phyloP scores from a whole-genome alignment of 2,329 filamentous ascomycete species.

The Hypoxylon sp. region DNA sequence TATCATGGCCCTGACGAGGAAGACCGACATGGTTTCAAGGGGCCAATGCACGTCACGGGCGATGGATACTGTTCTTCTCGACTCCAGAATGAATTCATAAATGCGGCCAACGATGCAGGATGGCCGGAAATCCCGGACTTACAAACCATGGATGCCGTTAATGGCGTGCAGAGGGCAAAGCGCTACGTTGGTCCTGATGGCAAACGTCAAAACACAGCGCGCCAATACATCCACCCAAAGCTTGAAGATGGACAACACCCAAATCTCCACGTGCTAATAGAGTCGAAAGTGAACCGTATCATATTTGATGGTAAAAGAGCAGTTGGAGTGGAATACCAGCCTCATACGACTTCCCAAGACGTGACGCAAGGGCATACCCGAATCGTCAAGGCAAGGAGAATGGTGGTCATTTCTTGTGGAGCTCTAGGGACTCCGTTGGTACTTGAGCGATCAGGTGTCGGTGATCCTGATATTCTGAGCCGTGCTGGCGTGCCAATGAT shows the following conservation, averaged over 20 bases:
- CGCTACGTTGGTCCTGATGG: slow-evolving; percentile 57
- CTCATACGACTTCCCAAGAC: slow-evolving; percentile 30
- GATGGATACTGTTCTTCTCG: slow-evolving; percentile 62
- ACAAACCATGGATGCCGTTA: slow-evolving; percentile 62
- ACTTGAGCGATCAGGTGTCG: slow-evolving; percentile 68
- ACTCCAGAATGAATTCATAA: slow-evolving; percentile 65
- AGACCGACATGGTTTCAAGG: slow-evolving; percentile 66
- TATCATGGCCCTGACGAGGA: slow-evolving; percentile 64
- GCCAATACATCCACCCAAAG: slow-evolving; percentile 66
- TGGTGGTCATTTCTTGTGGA: slow-evolving; percentile 62
- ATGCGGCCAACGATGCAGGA: slow-evolving; percentile 64
- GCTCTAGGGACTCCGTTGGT: slow-evolving; percentile 61
- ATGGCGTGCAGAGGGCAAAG: slow-evolving; percentile 47
- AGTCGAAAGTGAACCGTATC: slow-evolving; percentile 62
- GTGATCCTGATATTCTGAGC: slow-evolving; percentile 62
- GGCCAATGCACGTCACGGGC: slow-evolving; percentile 69
- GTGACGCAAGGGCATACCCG: slow-evolving; percentile 1
- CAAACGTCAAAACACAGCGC: slow-evolving; percentile 66
- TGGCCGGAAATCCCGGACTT: slow-evolving; percentile 67
- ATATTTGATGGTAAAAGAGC: slow-evolving; percentile 41
- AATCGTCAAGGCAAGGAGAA: slow-evolving; percentile 61
- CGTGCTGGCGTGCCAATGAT: slow-evolving; percentile 54
- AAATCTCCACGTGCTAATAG: slow-evolving; percentile 67
- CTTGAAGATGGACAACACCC: slow-evolving; percentile 61
- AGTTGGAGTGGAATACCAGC: slow-evolving; percentile 36